phyloP scores from a whole-genome alignment of 1,284 basidiomycete species.

The Naganishia sp. region DNA sequence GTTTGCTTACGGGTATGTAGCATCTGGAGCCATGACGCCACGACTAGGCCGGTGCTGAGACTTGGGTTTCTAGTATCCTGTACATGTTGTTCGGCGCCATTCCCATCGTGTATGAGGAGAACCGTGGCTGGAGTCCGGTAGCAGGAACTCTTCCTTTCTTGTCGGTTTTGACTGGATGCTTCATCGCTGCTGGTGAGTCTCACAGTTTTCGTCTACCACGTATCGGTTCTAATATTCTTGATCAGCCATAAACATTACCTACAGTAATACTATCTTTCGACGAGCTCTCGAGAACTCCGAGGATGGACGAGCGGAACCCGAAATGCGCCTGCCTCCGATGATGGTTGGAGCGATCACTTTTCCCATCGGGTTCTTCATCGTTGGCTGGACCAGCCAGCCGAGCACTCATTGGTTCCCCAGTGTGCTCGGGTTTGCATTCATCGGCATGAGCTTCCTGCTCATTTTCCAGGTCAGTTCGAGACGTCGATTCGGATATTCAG shows the following conservation, averaged over 20 bases:
- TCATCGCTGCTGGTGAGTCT: slow-evolving; percentile 40
- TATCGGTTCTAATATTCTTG: not conserved
- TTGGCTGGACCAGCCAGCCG: slow-evolving; percentile 49
- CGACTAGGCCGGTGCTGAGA: not conserved
- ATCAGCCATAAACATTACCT: slow-evolving; percentile 44
- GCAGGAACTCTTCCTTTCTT: slow-evolving; percentile 48
- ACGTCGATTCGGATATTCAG: not conserved
- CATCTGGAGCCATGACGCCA: not conserved
- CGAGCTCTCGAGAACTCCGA: slow-evolving; percentile 40
- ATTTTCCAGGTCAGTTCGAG: slow-evolving; percentile 44
- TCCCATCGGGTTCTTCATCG: slow-evolving; percentile 50
- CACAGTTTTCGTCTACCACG: no score
- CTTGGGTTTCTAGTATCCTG: slow-evolving; percentile 36
- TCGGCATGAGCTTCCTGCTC: slow-evolving; percentile 48
- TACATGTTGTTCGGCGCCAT: slow-evolving; percentile 50
- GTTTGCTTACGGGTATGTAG: slow-evolving; percentile 41
- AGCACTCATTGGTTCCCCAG: slow-evolving; percentile 48
- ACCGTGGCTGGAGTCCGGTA: slow-evolving; percentile 46
- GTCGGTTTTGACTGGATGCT: slow-evolving; percentile 45
- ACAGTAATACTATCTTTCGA: slow-evolving; percentile 41
- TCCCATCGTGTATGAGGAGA: slow-evolving; percentile 46
- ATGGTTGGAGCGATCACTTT: slow-evolving; percentile 48
- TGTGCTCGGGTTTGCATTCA: slow-evolving; percentile 45
- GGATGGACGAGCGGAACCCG: slow-evolving; percentile 40
- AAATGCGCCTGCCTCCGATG: slow-evolving; percentile 45